A percentile compares a stretch with the other conserved stretches of the same genome.
These are phyloP conservation scores for Adiantum capillusveneris DNA, from an alignment of 75 land plant genomes.

Conservation along the genomic window DNA sequence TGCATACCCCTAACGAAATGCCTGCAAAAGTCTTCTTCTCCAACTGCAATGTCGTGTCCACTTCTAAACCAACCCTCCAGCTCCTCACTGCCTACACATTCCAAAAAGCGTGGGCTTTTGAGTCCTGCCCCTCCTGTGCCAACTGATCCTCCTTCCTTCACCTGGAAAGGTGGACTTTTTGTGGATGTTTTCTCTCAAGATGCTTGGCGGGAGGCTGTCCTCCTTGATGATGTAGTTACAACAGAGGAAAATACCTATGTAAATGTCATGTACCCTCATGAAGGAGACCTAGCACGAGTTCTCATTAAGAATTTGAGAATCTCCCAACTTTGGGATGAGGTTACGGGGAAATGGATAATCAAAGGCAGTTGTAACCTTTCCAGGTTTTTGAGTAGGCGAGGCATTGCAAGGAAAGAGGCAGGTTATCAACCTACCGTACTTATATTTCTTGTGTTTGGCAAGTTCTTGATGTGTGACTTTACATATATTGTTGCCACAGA, in stretches of 20 bases:
- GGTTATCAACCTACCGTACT: too few species aligned
- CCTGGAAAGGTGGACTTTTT: conserved; percentile 17
- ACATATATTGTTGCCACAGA: background rate
- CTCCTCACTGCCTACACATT: background rate
- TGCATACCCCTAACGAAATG: conserved; percentile 7
- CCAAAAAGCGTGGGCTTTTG: too few species aligned
- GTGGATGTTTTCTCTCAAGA: conserved; percentile 13
- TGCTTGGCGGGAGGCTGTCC: conserved; percentile 27
- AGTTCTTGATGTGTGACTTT: too few species aligned
- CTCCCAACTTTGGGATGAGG: conserved; percentile 18
- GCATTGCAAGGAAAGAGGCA: background rate
- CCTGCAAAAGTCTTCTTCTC: background rate
- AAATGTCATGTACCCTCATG: conserved; percentile 15
- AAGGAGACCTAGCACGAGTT: background rate
- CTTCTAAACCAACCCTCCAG: background rate
- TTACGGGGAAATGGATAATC: conserved; percentile 11
- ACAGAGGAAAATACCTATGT: background rate
- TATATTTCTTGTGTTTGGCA: too few species aligned
- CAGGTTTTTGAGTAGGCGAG: background rate
- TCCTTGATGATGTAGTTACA: conserved; percentile 5
- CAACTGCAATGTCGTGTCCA: background rate
- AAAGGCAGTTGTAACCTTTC: conserved; percentile 7
- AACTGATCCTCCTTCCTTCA: background rate
- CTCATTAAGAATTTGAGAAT: conserved; percentile 5
- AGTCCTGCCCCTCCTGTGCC: conserved; percentile 8